Base-by-base conservation (phyloP, 768 basidiomycete genomes). In the Mycena amicta region DNA sequence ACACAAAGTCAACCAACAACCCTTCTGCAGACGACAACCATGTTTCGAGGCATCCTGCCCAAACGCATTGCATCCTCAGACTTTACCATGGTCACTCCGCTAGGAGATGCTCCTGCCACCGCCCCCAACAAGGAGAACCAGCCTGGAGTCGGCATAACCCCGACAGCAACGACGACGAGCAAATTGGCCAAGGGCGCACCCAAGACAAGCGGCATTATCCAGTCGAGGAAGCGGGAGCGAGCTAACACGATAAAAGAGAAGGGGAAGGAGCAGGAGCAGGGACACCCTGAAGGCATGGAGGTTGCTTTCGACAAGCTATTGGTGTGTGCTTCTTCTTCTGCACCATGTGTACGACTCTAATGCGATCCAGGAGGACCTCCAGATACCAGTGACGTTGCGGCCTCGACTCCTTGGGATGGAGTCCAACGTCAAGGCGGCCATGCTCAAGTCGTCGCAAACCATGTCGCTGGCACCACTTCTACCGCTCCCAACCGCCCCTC, bases 391-490 rank as follows among this genome's bases (percentile, higher is more conserved):
- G 5, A 84, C 83, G 2, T 75, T 94, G 23, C 83, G 93, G 6
- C 88, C 87, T 1, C 92, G 93, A 72, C 83, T 95, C 18, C 78
- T 79, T 49, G 85, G 84, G 16, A 92, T 96, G 83, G 92, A 95
- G 56, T 75, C 87, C 0, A 85, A 88, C 1, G 90, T 96, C 50
- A 96, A 96, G 70, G 92, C 90, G 4, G 91, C 90, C 13, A 95
- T 96, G 91, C 77, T 96, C 55, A 93, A 91, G 69, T 92, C 92
- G 0, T 93, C 92, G 1, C 85, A 88, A 28, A 81, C 83, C 26
- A 75, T 91, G 70, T 74, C 80, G 20, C 71, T 77, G 6, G 78
- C 73, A 57, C 75, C 75, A 27, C 67, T 70, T 25, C 63, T 72
- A 18, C 55, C 53, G 23, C 50, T 52, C 20, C 40, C 51, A 8